Base-by-base conservation (phyloP, 768 basidiomycete genomes). In the Gloeopeniophorella convolvens region DNA sequence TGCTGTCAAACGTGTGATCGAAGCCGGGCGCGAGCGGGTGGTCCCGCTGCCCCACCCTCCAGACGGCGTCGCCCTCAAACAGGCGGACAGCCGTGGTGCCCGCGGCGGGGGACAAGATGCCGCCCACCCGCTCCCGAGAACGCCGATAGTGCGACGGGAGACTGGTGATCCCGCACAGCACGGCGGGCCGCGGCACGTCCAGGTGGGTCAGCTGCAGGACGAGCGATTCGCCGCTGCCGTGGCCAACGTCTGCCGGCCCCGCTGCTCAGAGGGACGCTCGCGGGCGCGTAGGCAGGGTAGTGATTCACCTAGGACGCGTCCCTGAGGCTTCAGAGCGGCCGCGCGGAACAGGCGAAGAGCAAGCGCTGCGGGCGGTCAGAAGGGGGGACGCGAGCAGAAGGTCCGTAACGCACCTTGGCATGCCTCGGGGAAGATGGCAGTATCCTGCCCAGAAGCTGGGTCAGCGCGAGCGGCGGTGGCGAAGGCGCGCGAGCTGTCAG, bases 151-250 rank as follows among this genome's bases (percentile, higher is more conserved):
- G 83, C 1, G 62, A 51, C 12, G 59, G 40, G 6, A 83, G 66
- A 50, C 73, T 77, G 12, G 82, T 85, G 36, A 86, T 77, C 13
- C 82, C 84, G 3, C 70, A 71, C 7, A 84, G 54, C 35, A 64
- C 58, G 4, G 72, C 64, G 24, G 78, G 80, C 9, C 69, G 71
- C 3, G 76, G 73, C 20, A 78, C 63, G 0, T 65, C 59, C 12
- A 70, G 67, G 50, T 76, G 68, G 4, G 70, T 68, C 23, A 82
- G 67, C 15, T 81, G 72, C 30, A 83, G 59, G 18, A 83, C 60
- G 18, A 84, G 66, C 1, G 82, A 85, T 64, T 83, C 82, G 35
- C 84, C 83, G 21, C 75, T 80, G 34, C 81, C 83, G 58, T 82
- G 75, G 12, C 83, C 84, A 16, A 84, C 79, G 61, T 86, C 82